Conservation (phyloP, 768 basidiomycete species). For the Mycena floridula region DNA sequence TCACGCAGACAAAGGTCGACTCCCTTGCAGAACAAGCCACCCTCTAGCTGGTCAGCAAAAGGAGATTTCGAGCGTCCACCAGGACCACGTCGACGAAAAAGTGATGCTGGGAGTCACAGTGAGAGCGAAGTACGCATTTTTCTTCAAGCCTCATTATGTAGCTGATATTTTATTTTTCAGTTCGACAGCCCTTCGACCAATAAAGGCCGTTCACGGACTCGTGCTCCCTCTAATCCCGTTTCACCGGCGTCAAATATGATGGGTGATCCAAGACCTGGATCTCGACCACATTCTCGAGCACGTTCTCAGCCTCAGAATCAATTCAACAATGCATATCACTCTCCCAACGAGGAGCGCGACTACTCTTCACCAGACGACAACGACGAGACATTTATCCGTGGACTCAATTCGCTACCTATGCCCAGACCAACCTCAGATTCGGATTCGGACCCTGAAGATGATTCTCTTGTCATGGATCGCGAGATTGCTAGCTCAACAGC, state of each 20-base stretch:
- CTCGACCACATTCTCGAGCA: constrained; percentile 64
- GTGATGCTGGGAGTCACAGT: constrained; percentile 68
- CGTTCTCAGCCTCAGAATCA: constrained; percentile 41
- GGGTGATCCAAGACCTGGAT: constrained; percentile 27
- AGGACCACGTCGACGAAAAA: constrained; percentile 64
- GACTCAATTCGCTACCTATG: constrained; percentile 53
- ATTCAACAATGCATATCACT: constrained; percentile 16
- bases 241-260: constrained; percentile 34
- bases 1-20: constrained; percentile 66
- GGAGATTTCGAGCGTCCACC: constrained; percentile 63
- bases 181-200: not conserved
- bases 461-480: constrained; percentile 56
- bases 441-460: constrained; percentile 46
- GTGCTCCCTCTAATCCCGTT: constrained; percentile 70
- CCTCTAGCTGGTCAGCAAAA: constrained; percentile 76
- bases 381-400: constrained; percentile 34
- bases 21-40: constrained; percentile 51
- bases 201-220: constrained; percentile 30
- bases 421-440: constrained; percentile 46
- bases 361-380: constrained; percentile 37
- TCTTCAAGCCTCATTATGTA: no score
- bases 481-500: constrained; percentile 52
- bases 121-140: constrained; percentile 62
- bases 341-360: constrained; percentile 31
- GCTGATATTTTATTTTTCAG: no score